Percentiles rank a stretch among this genome's conserved stretches.
These are phyloP conservation scores for Prunus kanzakura DNA, from an alignment of 306 rosid genomes.

Conservation along the genomic window DNA sequence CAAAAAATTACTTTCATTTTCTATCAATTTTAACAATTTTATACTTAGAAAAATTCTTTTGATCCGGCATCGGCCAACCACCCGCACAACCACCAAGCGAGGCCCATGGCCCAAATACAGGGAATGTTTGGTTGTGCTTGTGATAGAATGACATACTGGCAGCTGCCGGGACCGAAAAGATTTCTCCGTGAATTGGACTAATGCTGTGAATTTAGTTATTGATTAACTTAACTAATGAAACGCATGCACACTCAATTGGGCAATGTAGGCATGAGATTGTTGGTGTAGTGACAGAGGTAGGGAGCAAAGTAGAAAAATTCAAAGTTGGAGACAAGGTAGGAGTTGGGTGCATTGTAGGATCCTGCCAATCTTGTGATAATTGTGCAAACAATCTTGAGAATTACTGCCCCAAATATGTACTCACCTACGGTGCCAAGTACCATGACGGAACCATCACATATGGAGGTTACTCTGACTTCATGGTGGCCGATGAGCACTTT, in stretches of 20 bases:
- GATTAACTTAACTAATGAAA: not conserved
- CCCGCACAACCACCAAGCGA: too few species aligned
- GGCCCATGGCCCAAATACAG: too few species aligned
- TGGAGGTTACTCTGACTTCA: constrained; percentile 7
- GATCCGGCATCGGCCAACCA: too few species aligned
- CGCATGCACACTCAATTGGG: not conserved
- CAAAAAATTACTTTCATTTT: too few species aligned
- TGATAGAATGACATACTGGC: too few species aligned
- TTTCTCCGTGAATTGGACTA: too few species aligned
- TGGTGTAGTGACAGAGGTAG: constrained; percentile 15
- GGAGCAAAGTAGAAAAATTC: constrained; percentile 1
- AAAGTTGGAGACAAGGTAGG: constrained; percentile 18
- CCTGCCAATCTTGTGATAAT: constrained; percentile 7
- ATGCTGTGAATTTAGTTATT: too few species aligned
- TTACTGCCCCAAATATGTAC: not conserved
- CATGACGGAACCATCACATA: constrained; percentile 1
- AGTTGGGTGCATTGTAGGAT: constrained; percentile 7
- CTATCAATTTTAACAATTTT: too few species aligned
- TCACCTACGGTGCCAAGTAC: not conserved
- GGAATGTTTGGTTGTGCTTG: too few species aligned
- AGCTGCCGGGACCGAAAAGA: too few species aligned
- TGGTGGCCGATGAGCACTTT: not conserved
- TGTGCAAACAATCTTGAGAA: not conserved
- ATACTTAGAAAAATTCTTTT: too few species aligned
- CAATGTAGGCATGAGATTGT: constrained; percentile 16